phyloP scores from a whole-genome alignment of 257 asterid species.

The Lycium ferocissimum region DNA sequence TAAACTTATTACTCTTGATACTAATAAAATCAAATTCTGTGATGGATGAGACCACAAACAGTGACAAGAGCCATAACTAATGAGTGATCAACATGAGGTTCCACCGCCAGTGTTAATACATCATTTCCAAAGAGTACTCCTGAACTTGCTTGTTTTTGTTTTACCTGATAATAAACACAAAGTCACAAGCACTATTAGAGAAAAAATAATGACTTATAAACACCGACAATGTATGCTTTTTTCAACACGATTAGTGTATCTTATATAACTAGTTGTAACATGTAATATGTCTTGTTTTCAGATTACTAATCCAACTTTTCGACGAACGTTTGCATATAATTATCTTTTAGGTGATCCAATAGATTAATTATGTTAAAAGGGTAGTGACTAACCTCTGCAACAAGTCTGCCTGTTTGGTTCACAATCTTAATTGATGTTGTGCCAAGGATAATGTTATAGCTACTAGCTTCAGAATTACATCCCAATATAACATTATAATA shows the following conservation, averaged over 20 bases:
- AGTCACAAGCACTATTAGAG: background rate
- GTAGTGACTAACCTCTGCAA: conserved; percentile 52
- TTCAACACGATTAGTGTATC: no score
- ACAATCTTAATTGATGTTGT: conserved; percentile 46
- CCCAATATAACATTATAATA: conserved; percentile 39
- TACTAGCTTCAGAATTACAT: conserved; percentile 33
- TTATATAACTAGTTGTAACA: no score
- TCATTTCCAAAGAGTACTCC: conserved; percentile 68
- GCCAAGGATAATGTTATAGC: conserved; percentile 41
- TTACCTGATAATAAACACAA: conserved; percentile 45
- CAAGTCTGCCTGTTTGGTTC: conserved; percentile 37
- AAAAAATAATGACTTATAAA: no score
- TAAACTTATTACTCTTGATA: no score
- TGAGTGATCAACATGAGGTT: conserved; percentile 60
- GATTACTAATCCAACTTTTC: background rate
- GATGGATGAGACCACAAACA: conserved; percentile 58
- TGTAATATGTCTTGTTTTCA: no score
- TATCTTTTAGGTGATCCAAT: background rate
- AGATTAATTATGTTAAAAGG: no score
- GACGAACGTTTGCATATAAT: background rate
- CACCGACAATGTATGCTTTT: no score
- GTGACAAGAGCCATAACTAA: conserved; percentile 64
- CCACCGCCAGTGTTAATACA: conserved; percentile 62
- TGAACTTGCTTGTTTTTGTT: conserved; percentile 48
- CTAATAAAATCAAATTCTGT: conserved; percentile 41